Evolutionary conservation across 2,329 filamentous ascomycete species (phyloP), one percentile per base, ranked within the genome.

Genomic region (Talaromyces sp.): DNA sequence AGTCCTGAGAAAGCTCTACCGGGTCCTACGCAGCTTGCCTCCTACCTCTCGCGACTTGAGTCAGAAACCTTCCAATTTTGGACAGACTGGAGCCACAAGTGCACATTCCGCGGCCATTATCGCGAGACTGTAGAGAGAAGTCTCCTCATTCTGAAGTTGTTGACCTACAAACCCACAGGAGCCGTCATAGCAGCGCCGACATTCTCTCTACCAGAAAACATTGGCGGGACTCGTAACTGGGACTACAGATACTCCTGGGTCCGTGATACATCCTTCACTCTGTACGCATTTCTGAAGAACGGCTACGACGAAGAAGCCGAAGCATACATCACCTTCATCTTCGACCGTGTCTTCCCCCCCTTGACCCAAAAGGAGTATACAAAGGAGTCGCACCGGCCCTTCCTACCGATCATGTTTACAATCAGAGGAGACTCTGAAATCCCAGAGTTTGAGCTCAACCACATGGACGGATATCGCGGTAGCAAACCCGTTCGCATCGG

Each of bases 341-440:
- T 86, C 76, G 86, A 90, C 69, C 85, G 89, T 10, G 87, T 93
- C 67, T 73, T 77, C 62, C 75, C 75, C 8, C 73, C 74, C 39
- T 63, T 72, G 8, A 80, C 85, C 37, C 83, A 86, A 66, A 87
- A 87, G 1, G 83, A 86, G n/a, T 80, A 80, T 8, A 73, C 83
- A 0, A 59, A 39, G 56, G 85, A 88, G 59, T 86, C 87, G 35
- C 87, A 74, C 17, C 67, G 71, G 2, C 72, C 85, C 0, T 75
- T 77, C 63, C 77, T 93, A 41, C 90, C 90, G 13, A 91, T 93
- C 72, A 93, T 93, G 90, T 92, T 93, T 73, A 91, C 88, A 47
- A 92, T 93, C 69, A 84, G 86, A 27, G 90, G 90, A 56, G 87
- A 87, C 52, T 92, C 89, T 1, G 87, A 92, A 45, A 90, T 93